Base-by-base conservation (phyloP, 2,329 filamentous ascomycete species). In the Xylariaceae sp. region DNA sequence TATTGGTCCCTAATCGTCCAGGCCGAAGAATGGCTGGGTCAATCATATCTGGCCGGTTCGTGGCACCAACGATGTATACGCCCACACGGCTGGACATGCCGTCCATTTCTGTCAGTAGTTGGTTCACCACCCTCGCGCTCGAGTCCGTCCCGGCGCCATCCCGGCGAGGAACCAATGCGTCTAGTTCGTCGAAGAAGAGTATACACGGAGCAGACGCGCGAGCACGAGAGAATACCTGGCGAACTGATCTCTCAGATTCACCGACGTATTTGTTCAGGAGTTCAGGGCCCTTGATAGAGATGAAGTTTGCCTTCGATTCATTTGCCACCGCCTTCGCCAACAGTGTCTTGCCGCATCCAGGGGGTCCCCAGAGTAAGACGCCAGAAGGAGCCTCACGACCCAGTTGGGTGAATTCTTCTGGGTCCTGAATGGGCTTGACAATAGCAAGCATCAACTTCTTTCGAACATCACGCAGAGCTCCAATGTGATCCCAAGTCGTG, bases 241-340 rank as follows among this genome's bases (percentile, higher is more conserved):
- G 83, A 2, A 98, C 86, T 1, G 90, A 88, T 9, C 91, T 85
- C 67, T 98, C 93, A 6, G 88, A 94, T 65, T 98, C 93, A 52
- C 93, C 93, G 9, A 98, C 90, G 61, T 91, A 98, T 66, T 97
- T 98, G 72, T 97, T 97, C 34, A 98, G 77, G 9, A 98, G 73
- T 62, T 98, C 93, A 0, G 93, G 93, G 0, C 93, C 93, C 65
- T 96, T 96, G 66, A 98, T 89, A 39, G 89, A 89, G 65, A 98
- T 98, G 71, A 98, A 98, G 65, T 95, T 97, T 36, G 93, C 93
- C 62, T 91, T 89, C 7, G 87, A 90, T 62, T 95, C 89, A 63
- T 95, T 95, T 41, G 93, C 93, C 4, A 96, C 89, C 3, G 93
- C 93, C 67, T 97, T 96, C 15, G 93, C 93, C 2, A 98, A 81